phyloP scores from a whole-genome alignment of 306 rosid species.

The Macrotyloma uniflorum region DNA sequence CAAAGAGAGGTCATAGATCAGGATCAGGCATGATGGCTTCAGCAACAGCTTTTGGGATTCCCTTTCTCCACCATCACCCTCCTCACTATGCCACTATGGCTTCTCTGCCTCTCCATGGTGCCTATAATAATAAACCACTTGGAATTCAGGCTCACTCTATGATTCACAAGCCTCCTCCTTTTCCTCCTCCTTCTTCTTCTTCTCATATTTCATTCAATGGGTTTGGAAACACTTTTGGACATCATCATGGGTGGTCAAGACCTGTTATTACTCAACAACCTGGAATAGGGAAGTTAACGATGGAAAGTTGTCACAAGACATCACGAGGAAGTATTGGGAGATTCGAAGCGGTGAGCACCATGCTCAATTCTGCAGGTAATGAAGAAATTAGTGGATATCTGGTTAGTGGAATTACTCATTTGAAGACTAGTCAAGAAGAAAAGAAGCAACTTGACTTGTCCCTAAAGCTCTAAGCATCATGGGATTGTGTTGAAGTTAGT shows the following conservation, averaged over 20 bases:
- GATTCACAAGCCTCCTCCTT: slow-evolving; percentile 56
- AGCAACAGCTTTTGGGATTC: slow-evolving; percentile 44
- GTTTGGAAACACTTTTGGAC: slow-evolving; percentile 36
- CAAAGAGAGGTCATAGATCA: slow-evolving; percentile 64
- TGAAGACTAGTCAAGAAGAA: slow-evolving; percentile 52
- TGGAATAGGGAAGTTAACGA: slow-evolving; percentile 48
- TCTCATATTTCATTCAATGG: slow-evolving; percentile 28
- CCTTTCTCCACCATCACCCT: slow-evolving; percentile 42
- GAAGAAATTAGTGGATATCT: slow-evolving; percentile 39
- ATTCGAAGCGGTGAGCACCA: slow-evolving; percentile 42
- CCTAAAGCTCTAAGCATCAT: slow-evolving; percentile 53
- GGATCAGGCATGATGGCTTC: slow-evolving; percentile 37
- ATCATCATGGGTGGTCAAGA: slow-evolving; percentile 40
- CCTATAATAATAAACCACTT: slow-evolving; percentile 41
- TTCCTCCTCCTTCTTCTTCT: too few species aligned
- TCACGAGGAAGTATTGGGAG: slow-evolving; percentile 44
- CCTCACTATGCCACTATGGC: slow-evolving; percentile 45
- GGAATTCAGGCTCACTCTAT: slow-evolving; percentile 62
- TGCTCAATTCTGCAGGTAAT: slow-evolving; percentile 29
- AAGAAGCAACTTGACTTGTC: slow-evolving; percentile 68
- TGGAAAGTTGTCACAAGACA: slow-evolving; percentile 38
- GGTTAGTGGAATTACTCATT: slow-evolving; percentile 37
- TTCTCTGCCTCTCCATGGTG: slow-evolving; percentile 59
- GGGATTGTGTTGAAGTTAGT: not conserved
- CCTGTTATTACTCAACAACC: slow-evolving; percentile 52